Conservation (phyloP, 306 rosid genomes). For the Gynostemma pentaphyllum region DNA sequence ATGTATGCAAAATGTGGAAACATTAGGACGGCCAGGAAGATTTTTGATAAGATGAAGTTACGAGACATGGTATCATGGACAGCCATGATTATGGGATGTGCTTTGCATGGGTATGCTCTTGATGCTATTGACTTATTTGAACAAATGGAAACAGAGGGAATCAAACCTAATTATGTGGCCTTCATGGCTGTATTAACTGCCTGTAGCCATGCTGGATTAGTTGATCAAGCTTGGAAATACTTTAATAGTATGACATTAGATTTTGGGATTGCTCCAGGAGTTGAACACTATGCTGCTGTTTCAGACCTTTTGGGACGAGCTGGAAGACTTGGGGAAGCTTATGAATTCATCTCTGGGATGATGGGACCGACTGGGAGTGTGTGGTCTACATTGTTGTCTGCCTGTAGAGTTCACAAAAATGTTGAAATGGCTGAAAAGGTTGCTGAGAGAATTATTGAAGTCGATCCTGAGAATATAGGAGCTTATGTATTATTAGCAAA, state of each 20-base stretch:
- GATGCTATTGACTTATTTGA: conserved; percentile 66
- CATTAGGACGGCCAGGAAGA: conserved; percentile 43
- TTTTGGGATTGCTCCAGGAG: conserved; percentile 54
- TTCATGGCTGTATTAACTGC: conserved; percentile 80
- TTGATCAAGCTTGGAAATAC: conserved; percentile 66
- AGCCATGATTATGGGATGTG: conserved; percentile 88
- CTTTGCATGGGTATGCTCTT: conserved; percentile 63
- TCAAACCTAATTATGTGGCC: conserved; percentile 47
- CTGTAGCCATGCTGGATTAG: conserved; percentile 77
- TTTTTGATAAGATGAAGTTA: conserved; percentile 38
- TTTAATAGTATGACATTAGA: conserved; percentile 42
- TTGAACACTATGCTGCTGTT: conserved; percentile 77
- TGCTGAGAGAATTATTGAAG: conserved; percentile 34
- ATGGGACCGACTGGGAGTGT: conserved; percentile 57
- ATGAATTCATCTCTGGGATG: conserved; percentile 52
- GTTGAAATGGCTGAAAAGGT: conserved; percentile 76
- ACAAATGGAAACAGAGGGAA: conserved; percentile 54
- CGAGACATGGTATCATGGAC: conserved; percentile 87
- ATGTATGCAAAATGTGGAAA: conserved; percentile 90
- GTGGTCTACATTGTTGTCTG: conserved; percentile 76
- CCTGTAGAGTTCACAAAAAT: conserved; percentile 74
- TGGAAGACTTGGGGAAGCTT: conserved; percentile 72
- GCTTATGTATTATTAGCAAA: conserved; percentile 64
- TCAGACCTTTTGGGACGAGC: conserved; percentile 89
- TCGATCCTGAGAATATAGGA: conserved; percentile 60